Conservation (phyloP, 345 rosid species). For the Citrus sp. region DNA sequence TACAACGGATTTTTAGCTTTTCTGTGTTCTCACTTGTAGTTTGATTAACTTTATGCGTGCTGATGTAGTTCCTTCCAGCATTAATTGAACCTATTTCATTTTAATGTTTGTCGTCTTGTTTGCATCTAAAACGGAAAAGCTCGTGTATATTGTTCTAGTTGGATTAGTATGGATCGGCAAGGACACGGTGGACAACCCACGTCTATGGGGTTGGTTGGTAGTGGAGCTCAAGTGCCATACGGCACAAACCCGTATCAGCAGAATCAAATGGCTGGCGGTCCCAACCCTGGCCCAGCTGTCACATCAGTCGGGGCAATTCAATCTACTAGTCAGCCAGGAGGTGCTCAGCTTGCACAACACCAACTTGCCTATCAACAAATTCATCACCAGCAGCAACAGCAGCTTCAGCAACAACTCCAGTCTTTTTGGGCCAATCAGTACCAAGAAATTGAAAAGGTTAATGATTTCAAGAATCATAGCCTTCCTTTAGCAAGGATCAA, state of each 20-base stretch:
- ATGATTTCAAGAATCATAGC: conserved; percentile 92
- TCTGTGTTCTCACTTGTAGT: neutral
- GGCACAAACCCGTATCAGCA: conserved; percentile 61
- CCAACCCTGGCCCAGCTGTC: conserved; percentile 35
- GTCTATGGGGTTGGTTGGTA: conserved; percentile 43
- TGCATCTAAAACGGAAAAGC: conserved; percentile 7
- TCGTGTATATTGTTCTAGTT: conserved; percentile 8
- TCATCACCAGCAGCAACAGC: conserved; percentile 93
- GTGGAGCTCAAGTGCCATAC: conserved; percentile 45
- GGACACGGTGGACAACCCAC: conserved; percentile 73
- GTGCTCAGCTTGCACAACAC: conserved; percentile 58
- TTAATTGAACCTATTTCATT: neutral
- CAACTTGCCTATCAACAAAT: conserved; percentile 83
- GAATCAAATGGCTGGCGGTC: conserved; percentile 47
- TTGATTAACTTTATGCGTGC: neutral
- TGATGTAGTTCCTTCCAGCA: neutral
- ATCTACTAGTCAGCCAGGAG: conserved; percentile 43
- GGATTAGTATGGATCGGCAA: conserved; percentile 70
- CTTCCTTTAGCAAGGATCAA: conserved; percentile 95
- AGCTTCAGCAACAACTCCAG: conserved; percentile 84
- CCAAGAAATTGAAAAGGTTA: conserved; percentile 74
- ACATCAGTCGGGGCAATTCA: conserved; percentile 45
- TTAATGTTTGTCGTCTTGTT: conserved; percentile 5
- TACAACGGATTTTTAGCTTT: neutral
- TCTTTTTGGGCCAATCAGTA: conserved; percentile 79